Conservation (phyloP, 345 rosid genomes). For the Boechera stricta region DNA sequence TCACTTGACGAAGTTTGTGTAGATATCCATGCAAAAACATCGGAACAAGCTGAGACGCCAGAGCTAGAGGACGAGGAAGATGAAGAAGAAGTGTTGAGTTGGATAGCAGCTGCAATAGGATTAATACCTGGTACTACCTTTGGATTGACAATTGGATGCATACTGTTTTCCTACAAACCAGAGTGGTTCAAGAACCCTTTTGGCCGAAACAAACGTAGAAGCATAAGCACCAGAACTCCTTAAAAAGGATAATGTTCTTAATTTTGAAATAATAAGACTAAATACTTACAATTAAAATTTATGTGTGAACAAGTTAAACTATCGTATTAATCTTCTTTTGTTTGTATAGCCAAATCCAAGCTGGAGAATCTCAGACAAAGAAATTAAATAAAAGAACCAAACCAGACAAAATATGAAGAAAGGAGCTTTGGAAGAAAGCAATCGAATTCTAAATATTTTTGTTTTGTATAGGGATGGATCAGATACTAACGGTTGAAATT, state of each 20-base stretch:
- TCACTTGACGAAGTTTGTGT: neutral
- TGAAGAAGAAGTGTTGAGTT: slow-evolving; percentile 21
- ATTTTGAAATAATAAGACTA: too few species aligned
- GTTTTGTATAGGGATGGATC: too few species aligned
- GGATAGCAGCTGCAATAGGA: slow-evolving; percentile 10
- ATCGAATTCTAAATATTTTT: neutral
- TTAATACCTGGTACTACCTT: neutral
- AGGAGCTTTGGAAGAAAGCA: neutral
- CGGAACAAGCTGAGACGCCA: neutral
- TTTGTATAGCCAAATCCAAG: too few species aligned
- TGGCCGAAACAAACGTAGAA: neutral
- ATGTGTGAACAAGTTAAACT: too few species aligned
- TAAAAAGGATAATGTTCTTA: neutral
- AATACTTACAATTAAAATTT: too few species aligned
- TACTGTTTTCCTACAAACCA: neutral
- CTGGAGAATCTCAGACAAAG: too few species aligned
- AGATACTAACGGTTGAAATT: too few species aligned
- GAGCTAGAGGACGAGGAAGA: neutral
- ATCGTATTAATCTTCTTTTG: too few species aligned
- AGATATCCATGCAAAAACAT: neutral
- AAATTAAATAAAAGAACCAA: neutral
- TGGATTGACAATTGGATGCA: neutral
- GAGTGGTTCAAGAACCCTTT: neutral
- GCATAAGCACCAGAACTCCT: neutral
- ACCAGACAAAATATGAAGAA: neutral